A percentile compares a stretch with the other conserved stretches of the same genome.
These are phyloP conservation scores for Emmonsia crescens DNA, from an alignment of 2,329 filamentous ascomycete genomes.

Conservation along the genomic window DNA sequence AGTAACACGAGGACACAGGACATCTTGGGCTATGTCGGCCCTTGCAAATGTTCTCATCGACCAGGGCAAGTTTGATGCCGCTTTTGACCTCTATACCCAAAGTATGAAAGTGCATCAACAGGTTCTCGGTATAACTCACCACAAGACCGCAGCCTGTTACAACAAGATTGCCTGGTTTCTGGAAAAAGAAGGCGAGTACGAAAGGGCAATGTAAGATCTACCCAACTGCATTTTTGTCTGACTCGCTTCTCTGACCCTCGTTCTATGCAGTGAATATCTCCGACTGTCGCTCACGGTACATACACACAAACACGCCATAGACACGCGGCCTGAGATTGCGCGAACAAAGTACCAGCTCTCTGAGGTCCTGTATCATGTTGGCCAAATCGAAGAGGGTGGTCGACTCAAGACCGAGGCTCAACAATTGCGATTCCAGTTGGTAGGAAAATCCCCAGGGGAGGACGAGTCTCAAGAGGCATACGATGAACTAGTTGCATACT, in stretches of 20 bases:
- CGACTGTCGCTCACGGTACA: neutral
- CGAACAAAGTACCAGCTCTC: neutral
- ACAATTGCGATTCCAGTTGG: neutral
- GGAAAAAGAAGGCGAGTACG: neutral
- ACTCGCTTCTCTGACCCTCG: neutral
- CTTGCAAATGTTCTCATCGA: neutral
- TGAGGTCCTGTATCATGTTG: neutral
- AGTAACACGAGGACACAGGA: neutral
- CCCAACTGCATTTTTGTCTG: neutral
- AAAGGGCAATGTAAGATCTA: neutral
- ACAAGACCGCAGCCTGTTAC: neutral
- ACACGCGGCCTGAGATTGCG: neutral
- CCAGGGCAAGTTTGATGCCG: neutral
- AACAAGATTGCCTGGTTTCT: neutral
- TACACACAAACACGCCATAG: neutral
- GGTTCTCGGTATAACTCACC: neutral
- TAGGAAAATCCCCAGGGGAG: neutral
- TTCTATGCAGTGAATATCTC: neutral
- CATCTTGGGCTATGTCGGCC: neutral
- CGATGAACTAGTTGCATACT: neutral
- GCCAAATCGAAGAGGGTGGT: neutral
- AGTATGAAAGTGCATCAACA: neutral
- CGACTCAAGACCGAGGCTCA: neutral
- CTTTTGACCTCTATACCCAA: neutral
- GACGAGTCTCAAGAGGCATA: neutral